Conservation (phyloP, 257 asterid species). For the Nicotiana otophora region DNA sequence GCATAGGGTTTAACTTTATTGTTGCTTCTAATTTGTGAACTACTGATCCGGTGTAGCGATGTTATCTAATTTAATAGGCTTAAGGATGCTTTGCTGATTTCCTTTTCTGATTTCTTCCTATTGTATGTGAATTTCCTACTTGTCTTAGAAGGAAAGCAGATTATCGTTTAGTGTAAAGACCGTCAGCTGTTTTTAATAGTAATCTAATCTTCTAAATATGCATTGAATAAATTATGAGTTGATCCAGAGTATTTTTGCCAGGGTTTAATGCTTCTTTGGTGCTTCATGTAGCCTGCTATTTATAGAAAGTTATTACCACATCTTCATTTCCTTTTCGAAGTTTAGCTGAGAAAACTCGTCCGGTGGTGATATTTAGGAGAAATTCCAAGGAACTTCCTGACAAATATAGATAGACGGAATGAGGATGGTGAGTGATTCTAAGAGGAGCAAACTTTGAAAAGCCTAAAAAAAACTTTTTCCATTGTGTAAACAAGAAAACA, state of each 20-base stretch:
- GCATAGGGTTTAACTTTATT: not conserved
- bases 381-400: too few species aligned
- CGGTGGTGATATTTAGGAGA: too few species aligned
- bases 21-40: not conserved
- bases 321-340: not conserved
- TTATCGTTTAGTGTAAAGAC: not conserved
- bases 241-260: not conserved
- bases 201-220: not conserved
- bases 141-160: not conserved
- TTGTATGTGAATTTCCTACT: not conserved
- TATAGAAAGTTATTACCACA: not conserved
- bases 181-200: not conserved
- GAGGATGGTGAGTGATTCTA: not conserved
- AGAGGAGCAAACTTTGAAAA: not conserved
- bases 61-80: not conserved
- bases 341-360: too few species aligned
- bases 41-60: not conserved
- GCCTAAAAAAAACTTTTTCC: not conserved
- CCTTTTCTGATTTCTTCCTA: not conserved
- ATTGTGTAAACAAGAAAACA: too few species aligned
- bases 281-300: not conserved
- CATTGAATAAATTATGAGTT: not conserved
- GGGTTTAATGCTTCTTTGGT: not conserved
- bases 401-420: not conserved
- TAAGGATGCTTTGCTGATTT: not conserved